Base-by-base conservation (phyloP, 2,329 filamentous ascomycete genomes). In the Sclerotinia nivalis region DNA sequence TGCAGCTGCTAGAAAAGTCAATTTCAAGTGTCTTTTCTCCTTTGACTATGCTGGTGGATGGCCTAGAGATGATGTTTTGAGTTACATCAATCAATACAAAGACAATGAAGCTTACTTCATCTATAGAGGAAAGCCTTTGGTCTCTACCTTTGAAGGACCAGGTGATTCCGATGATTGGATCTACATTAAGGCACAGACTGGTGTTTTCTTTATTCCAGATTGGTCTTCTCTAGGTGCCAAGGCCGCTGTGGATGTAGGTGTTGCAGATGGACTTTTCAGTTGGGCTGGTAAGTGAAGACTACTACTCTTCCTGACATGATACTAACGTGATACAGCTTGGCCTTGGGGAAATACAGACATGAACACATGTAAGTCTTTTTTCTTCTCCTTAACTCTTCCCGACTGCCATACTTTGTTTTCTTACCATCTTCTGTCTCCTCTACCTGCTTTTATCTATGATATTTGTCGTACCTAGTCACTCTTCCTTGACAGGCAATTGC, bases 261-360 rank as follows among this genome's bases (percentile, higher is more conserved):
- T 45, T 55, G 49, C 62, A 12, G 62, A 66, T 43, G 62, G 62
- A 40, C 34, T 66, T 9, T 66, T 66, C 37, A 54, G 47, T 40
- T 68, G 52, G 64, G 25, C 43, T 58, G 55, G 55, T 25, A 12
- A 58, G 34, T 58, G n/a, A 58, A 40, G 55, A 40, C 2, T 15
- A 10, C 12, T 2, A n/a, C n/a, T 25, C 18, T 15, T 58, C 7
- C 22, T 22, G 15, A 4, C 31, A 31, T 31, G 31, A 31, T 25
- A 25, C 34, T 58, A 8, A 58, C 55, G 40, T 10, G 13, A 40
- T 25, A 40, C 40, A 54, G n/a, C 31, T 69, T 69, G 73, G 73
- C 72, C 68, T 66, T 74, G 73, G 73, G 59, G 61, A 5, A 70
- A 66, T n/a, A 71, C 71, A 66, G 72, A 73, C 12, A 71, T 72